These are phyloP conservation scores for Lasiosphaeriaceae sp. DNA, from an alignment of 495 filamentous ascomycete species.

Conservation along the genomic window DNA sequence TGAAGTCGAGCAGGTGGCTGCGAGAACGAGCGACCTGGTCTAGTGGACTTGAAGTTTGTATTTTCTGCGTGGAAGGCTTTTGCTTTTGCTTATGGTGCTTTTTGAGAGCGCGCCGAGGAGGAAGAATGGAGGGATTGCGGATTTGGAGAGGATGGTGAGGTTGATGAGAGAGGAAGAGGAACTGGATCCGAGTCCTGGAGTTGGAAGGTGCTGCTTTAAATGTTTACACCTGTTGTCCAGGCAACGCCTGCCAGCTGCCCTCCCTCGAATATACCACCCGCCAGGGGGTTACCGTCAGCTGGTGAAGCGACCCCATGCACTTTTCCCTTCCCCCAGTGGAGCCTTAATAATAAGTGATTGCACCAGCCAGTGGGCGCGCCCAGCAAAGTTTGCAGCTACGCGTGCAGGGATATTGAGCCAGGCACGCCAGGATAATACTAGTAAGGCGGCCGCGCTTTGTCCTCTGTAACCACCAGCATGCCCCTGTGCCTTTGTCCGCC, in stretches of 20 bases:
- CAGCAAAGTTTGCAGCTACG: not conserved
- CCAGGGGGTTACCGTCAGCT: not conserved
- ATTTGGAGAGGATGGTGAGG: conserved; percentile 26
- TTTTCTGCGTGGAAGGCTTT: conserved; percentile 24
- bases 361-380: not conserved
- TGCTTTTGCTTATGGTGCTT: conserved; percentile 11
- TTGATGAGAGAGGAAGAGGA: conserved; percentile 10
- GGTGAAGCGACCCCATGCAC: no score
- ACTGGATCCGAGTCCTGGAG: not conserved
- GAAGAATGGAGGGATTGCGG: conserved; percentile 18
- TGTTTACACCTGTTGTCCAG: conserved; percentile 16
- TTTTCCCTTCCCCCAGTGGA: no score
- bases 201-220: conserved; percentile 17
- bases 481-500: no score
- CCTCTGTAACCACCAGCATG: no score
- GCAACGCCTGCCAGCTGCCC: conserved; percentile 4
- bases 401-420: not conserved
- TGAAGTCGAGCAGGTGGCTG: conserved; percentile 43
- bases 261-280: not conserved
- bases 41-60: conserved; percentile 33
- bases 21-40: conserved; percentile 34
- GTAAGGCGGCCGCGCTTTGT: no score
- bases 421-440: no score
- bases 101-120: conserved; percentile 4
- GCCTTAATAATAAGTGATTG: not conserved